Evolutionary conservation across 2,329 filamentous ascomycete species (phyloP), one percentile per base, ranked within the genome.

Genomic region (Calonectria hongkongensis): DNA sequence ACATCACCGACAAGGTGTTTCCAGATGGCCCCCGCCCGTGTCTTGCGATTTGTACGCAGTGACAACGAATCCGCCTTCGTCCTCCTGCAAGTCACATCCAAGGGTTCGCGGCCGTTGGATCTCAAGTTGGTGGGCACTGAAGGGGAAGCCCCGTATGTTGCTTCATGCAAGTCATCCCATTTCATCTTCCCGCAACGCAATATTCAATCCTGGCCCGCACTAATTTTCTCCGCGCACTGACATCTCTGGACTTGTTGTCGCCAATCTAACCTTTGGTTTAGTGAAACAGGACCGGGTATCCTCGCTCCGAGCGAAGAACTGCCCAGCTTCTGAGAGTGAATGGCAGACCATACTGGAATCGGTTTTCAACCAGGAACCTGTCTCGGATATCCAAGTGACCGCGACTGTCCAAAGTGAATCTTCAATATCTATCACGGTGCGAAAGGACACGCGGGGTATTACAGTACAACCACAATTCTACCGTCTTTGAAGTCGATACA

Each of bases 91-190:
- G 88, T 92, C 70, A 86, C 86, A 2, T 84, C 88, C 27, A 87
- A 83, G 68, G 86, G 85, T 45, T 84, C 86, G 43, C 87, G 86
- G 70, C 87, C 88, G 1, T 84, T 95, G 36, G 92, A 95, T 82
- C 82, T 94, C 58, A 92, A 91, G 80, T 83, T 95, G 36, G 87
- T 93, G 41, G 93, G 89, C 41, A 95, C 93, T 36, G 93, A 95
- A 78, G 90, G 91, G 68, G 88, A 89, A 69, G 88, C 87, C 60
- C 88, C 91, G 8, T 94, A 92, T 83, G 85, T 87, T 50, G 83
- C 87, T 69, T 87, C 87, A 73, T 83, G 92, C 93, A 86, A 88
- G 90, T 87, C 75, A 72, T 75, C 66, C 71, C 75, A 74, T 79
- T 60, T 39, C 69, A 48, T 67, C 54, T 73, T 72, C 60, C 62